A percentile compares a stretch with the other conserved stretches of the same genome.
Conservation (phyloP, 1,139 yeast genomes). For the Trichomonascaceae sp. region DNA sequence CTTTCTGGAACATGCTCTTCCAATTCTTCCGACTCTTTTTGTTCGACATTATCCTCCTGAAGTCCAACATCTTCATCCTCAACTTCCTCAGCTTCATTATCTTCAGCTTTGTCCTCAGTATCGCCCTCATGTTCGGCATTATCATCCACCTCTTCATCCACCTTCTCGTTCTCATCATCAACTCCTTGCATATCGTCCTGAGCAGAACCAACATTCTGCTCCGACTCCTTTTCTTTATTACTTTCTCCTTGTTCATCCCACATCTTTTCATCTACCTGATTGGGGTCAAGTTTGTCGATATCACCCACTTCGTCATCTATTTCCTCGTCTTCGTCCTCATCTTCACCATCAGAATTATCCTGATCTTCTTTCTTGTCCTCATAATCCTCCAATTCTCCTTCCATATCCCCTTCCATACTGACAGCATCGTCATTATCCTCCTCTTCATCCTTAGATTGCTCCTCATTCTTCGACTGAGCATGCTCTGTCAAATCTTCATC, state of each 20-base stretch:
- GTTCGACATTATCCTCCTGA: slow-evolving; percentile 82
- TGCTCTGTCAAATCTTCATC: slow-evolving; percentile 88
- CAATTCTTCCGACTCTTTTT: slow-evolving; percentile 52
- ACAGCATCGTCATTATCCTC: slow-evolving; percentile 55
- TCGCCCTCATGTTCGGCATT: slow-evolving; percentile 32
- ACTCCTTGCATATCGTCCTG: slow-evolving; percentile 79
- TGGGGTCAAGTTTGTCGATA: slow-evolving; percentile 85
- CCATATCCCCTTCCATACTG: slow-evolving; percentile 91
- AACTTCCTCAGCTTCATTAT: slow-evolving; percentile 46
- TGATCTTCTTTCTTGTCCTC: slow-evolving; percentile 54
- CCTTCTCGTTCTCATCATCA: slow-evolving; percentile 39
- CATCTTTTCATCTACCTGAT: slow-evolving; percentile 96
- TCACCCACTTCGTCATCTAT: slow-evolving; percentile 89
- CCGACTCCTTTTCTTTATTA: slow-evolving; percentile 54
- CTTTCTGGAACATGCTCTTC: slow-evolving; percentile 34
- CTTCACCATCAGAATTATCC: slow-evolving; percentile 51
- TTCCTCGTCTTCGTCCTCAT: slow-evolving; percentile 48
- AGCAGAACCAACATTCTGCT: slow-evolving; percentile 64
- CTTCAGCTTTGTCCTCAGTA: slow-evolving; percentile 40
- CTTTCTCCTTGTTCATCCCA: slow-evolving; percentile 90
- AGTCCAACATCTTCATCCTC: slow-evolving; percentile 76
- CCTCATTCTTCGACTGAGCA: slow-evolving; percentile 80
- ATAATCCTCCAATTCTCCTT: slow-evolving; percentile 77
- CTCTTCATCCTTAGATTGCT: slow-evolving; percentile 56
- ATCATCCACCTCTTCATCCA: slow-evolving; percentile 29